Evolutionary conservation across 306 rosid genomes (phyloP).

Genomic region (Cicer pinnatifidum): DNA sequence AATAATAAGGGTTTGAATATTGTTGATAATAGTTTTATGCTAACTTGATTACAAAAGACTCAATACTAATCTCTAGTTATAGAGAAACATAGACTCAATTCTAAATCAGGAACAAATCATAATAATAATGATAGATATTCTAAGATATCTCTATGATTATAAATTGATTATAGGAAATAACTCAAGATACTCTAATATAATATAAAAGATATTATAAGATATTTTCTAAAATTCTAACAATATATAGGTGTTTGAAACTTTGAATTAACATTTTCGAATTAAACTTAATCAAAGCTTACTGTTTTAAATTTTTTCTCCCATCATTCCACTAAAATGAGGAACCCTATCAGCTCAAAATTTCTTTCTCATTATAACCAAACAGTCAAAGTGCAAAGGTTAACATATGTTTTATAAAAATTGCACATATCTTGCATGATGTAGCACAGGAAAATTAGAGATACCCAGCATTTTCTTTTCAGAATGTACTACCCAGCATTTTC

Average conservation of each 20-base stretch:
- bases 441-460: constrained; percentile 1
- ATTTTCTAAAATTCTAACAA: not conserved
- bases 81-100: too few relatives aligned
- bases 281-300: constrained; percentile 15
- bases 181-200: too few relatives aligned
- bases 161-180: too few relatives aligned
- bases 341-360: constrained; percentile 20
- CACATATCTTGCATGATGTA: not conserved
- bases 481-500: constrained; percentile 13
- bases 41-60: too few relatives aligned
- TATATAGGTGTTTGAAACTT: not conserved
- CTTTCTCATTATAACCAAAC: constrained; percentile 9
- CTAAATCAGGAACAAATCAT: too few relatives aligned
- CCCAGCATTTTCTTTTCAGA: not conserved
- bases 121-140: too few relatives aligned
- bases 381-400: not conserved
- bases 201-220: too few relatives aligned
- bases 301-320: not conserved
- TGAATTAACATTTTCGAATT: not conserved
- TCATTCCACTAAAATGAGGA: not conserved
- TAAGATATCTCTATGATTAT: too few relatives aligned
- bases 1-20: too few relatives aligned
- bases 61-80: too few relatives aligned
- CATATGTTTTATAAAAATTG: not conserved
- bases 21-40: too few relatives aligned